phyloP scores from a whole-genome alignment of 2,329 filamentous ascomycete species.

The Penicillium hordei region DNA sequence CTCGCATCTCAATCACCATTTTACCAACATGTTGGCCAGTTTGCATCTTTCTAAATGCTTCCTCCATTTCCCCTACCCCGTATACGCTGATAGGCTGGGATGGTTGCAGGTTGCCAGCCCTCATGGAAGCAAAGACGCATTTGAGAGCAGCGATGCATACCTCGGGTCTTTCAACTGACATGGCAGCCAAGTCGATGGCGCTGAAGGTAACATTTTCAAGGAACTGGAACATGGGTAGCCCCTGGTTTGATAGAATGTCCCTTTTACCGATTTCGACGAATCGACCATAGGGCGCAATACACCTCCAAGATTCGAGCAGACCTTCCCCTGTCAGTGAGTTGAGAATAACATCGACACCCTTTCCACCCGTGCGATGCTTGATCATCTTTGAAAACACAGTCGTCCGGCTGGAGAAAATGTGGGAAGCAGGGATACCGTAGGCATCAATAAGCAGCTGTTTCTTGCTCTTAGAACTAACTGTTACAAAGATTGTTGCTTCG shows the following conservation, averaged over 20 bases:
- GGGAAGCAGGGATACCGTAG: slow-evolving; percentile 17
- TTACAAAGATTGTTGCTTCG: slow-evolving; percentile 18
- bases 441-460: slow-evolving; percentile 15
- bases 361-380: neutral
- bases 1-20: slow-evolving; percentile 4
- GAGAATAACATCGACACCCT: slow-evolving; percentile 23
- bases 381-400: slow-evolving; percentile 9
- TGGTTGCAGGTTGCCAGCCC: neutral
- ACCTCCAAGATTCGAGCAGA: slow-evolving; percentile 17
- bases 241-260: slow-evolving; percentile 33
- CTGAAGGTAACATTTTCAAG: slow-evolving; percentile 1
- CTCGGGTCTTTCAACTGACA: neutral
- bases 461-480: slow-evolving; percentile 11
- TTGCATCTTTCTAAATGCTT: slow-evolving; percentile 10
- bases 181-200: slow-evolving; percentile 5
- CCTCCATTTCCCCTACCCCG: slow-evolving; percentile 3
- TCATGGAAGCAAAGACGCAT: neutral
- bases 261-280: slow-evolving; percentile 52
- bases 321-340: slow-evolving; percentile 21
- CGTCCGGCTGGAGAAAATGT: slow-evolving; percentile 17
- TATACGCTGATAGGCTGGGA: neutral
- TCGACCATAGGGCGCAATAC: slow-evolving; percentile 36
- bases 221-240: slow-evolving; percentile 6
- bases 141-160: neutral
- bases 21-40: slow-evolving; percentile 5